Evolutionary conservation across 805 yeast species (phyloP).

Genomic region (Candida vartiovaarae): DNA sequence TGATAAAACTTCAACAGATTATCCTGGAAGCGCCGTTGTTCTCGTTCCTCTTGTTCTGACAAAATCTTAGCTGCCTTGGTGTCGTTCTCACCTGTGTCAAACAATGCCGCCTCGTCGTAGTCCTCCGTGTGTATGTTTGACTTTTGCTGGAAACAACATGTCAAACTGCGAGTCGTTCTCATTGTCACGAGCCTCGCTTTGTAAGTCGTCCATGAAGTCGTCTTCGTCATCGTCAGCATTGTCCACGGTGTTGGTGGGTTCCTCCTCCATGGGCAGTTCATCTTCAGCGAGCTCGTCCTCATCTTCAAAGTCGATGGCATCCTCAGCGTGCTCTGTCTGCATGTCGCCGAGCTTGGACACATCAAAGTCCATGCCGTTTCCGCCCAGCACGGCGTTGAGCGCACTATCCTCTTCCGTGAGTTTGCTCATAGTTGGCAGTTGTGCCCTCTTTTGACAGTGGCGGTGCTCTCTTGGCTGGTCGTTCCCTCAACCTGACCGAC

Average conservation of each 20-base stretch:
- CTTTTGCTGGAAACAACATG: constrained; percentile 23
- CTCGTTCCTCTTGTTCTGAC: constrained; percentile 8
- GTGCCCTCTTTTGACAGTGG: too few species aligned
- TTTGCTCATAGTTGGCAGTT: background rate
- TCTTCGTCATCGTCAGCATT: constrained; percentile 31
- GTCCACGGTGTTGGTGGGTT: constrained; percentile 7
- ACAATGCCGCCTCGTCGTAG: constrained; percentile 2
- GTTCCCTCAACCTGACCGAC: too few species aligned
- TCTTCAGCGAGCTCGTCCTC: constrained; percentile 94
- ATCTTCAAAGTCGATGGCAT: constrained; percentile 91
- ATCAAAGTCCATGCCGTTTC: constrained; percentile 26
- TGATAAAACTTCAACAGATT: constrained; percentile 40
- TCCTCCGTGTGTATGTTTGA: background rate
- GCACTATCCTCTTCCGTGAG: constrained; percentile 33
- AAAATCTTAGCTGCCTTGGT: background rate
- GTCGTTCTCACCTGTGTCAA: constrained; percentile 6
- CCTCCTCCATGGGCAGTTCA: constrained; percentile 38
- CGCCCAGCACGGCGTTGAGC: constrained; percentile 30
- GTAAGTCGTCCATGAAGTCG: constrained; percentile 32
- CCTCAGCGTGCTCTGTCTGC: constrained; percentile 67
- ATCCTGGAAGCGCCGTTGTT: constrained; percentile 19
- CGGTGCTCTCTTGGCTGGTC: too few species aligned
- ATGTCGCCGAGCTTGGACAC: constrained; percentile 16
- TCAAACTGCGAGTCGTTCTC: constrained; percentile 14
- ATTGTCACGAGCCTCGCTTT: constrained; percentile 26